Evolutionary conservation across 2,329 filamentous ascomycete genomes (phyloP), one percentile per base, ranked within the genome.

Genomic region (Amphichorda felina): DNA sequence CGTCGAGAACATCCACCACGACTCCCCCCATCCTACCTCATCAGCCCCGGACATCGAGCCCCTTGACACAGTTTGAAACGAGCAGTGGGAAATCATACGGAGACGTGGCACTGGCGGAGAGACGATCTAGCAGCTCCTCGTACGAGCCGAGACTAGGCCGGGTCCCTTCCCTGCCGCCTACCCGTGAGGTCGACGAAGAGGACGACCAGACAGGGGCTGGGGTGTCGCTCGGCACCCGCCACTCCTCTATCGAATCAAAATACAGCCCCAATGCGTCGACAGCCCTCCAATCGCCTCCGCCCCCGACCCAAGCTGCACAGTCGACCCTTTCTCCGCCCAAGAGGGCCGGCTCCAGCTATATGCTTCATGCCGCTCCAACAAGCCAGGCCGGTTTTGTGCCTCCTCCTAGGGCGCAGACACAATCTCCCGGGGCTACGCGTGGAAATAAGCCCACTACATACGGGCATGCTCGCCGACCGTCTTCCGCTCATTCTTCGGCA

Each of bases 1-100:
- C 55, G 13, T 47, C 59, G 11, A 45, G 49, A 19, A 43, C 51
- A 18, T 46, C 58, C 6, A 55, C 53, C 15, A 50, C 57, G 1
- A 54, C 64, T 8, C 61, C 67, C 18, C 57, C 70, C 11, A 53
- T 64, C 26, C 56, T 78, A 28, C 60, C 72, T 32, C 73, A 79
- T 46, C 66, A 75, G 41, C 75, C 76, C 8, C 63, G 76, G 42
- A 80, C 76, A 2, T 80, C 75, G 2, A 81, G 76, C 43, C 76
- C 76, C 1, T 53, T 80, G 39, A 75, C 75, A 5, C 73, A 80
- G 44, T 79, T 76, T 39, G 75, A 79, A 49, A 61, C 65, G 9
- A 63, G 61, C 7, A 59, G 61, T 36, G 60, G 63, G 22, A 56
- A 58, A 31, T 40, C 55, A 7, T 50, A 53, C 40, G 54, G 53